Conservation (phyloP, 164 flowering plant species). For the Piper longum region DNA sequence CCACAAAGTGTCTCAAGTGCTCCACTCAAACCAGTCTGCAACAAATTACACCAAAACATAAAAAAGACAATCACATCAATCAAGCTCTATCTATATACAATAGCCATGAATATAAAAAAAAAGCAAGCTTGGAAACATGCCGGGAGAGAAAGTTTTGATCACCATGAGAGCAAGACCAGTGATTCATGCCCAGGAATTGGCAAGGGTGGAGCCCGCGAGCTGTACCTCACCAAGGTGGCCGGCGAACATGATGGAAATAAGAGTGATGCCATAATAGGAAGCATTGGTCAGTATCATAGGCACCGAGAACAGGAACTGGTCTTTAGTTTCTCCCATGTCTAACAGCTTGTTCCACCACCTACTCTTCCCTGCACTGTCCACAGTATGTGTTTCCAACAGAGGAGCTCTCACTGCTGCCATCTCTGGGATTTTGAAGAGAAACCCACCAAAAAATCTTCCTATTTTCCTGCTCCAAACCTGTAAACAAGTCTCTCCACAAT, state of each 20-base stretch:
- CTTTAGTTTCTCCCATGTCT: constrained; percentile 45
- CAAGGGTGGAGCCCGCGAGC: constrained; percentile 75
- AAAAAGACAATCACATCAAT: too few relatives aligned
- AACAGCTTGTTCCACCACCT: constrained; percentile 25
- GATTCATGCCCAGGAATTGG: constrained; percentile 80
- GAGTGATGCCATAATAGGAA: constrained; percentile 37
- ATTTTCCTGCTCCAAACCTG: not conserved
- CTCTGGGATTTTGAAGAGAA: not conserved
- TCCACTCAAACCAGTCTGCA: constrained; percentile 73
- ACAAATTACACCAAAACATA: not conserved
- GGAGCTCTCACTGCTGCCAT: not conserved
- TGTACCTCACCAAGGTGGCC: constrained; percentile 61
- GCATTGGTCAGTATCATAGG: constrained; percentile 64
- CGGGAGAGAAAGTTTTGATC: not conserved
- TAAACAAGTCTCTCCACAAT: too few relatives aligned
- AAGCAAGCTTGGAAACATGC: too few relatives aligned
- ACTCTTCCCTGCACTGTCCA: not conserved
- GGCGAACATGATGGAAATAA: constrained; percentile 69
- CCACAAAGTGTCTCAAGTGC: constrained; percentile 90
- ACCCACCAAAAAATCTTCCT: not conserved
- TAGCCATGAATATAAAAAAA: too few relatives aligned
- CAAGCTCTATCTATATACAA: too few relatives aligned
- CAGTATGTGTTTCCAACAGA: not conserved
- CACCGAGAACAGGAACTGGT: constrained; percentile 34
- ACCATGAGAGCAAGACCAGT: constrained; percentile 67